phyloP scores from a whole-genome alignment of 106 monocot genomes.

The Acorus calamus region DNA sequence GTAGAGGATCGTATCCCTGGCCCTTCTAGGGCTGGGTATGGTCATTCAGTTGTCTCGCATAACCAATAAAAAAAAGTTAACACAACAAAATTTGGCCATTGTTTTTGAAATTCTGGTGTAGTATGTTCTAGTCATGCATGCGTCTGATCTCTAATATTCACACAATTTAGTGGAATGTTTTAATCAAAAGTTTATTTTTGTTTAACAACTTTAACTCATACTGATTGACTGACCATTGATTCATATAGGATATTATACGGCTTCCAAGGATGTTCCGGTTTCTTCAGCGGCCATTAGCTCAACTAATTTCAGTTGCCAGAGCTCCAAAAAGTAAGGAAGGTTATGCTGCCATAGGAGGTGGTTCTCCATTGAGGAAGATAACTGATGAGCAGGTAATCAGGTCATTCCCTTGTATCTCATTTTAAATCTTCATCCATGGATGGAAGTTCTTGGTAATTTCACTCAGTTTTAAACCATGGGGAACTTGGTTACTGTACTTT shows the following conservation, averaged over 20 bases:
- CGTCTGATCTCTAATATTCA: neutral
- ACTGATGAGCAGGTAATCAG: slow-evolving; percentile 71
- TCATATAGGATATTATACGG: slow-evolving; percentile 66
- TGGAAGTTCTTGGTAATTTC: neutral
- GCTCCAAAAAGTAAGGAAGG: slow-evolving; percentile 91
- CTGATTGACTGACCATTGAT: neutral
- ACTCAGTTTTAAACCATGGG: neutral
- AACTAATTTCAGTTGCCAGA: slow-evolving; percentile 63
- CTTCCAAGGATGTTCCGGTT: slow-evolving; percentile 73
- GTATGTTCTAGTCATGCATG: neutral
- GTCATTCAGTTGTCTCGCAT: neutral
- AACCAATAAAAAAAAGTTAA: no score
- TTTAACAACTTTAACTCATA: neutral
- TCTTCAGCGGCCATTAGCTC: slow-evolving; percentile 78
- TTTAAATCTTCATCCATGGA: no score
- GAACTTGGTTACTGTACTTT: no score
- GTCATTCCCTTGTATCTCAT: neutral
- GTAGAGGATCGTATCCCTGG: no score
- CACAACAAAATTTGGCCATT: no score
- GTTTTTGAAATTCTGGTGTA: neutral
- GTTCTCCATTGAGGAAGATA: slow-evolving; percentile 68
- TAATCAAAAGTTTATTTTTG: neutral
- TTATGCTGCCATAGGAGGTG: slow-evolving; percentile 90
- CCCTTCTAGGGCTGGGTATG: neutral
- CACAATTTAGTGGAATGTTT: neutral